phyloP scores from a whole-genome alignment of 2,329 filamentous ascomycete genomes.

The Colletotrichum lupini region DNA sequence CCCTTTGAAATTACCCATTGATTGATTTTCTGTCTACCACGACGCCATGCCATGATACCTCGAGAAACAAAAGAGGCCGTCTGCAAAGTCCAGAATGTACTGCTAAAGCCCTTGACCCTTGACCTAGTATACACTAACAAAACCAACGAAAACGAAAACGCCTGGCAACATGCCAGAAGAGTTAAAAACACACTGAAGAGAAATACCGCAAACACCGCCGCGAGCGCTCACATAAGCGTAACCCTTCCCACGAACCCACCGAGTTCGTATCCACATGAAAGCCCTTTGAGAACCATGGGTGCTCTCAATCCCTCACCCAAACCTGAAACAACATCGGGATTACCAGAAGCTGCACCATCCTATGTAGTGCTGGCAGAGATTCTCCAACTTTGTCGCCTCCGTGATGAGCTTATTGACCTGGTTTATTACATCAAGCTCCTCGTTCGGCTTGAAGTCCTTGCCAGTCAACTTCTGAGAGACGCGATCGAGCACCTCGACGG shows the following conservation, averaged over 20 bases:
- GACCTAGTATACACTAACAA: constrained; percentile 31
- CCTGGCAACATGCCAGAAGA: constrained; percentile 6
- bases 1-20: not conserved
- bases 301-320: not conserved
- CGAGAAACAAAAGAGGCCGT: constrained; percentile 14
- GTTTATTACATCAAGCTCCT: constrained; percentile 85
- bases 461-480: constrained; percentile 97
- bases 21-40: constrained; percentile 28
- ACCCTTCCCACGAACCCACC: not conserved
- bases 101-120: constrained; percentile 2
- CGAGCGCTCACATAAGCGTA: not conserved
- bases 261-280: not conserved
- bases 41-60: constrained; percentile 32
- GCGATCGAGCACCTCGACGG: constrained; percentile 88
- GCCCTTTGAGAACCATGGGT: not conserved
- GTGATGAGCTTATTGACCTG: constrained; percentile 96
- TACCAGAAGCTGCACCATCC: constrained; percentile 99
- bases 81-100: constrained; percentile 6
- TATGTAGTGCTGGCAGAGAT: constrained; percentile 98
- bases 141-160: constrained; percentile 2
- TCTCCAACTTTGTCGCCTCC: constrained; percentile 96
- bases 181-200: constrained; percentile 21
- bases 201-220: constrained; percentile 15
- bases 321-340: constrained; percentile 14
- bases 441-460: constrained; percentile 86